Evolutionary conservation across 2,329 filamentous ascomycete species (phyloP), one percentile per base, ranked within the genome.

Genomic region (Sporothrix pseudoabietina): DNA sequence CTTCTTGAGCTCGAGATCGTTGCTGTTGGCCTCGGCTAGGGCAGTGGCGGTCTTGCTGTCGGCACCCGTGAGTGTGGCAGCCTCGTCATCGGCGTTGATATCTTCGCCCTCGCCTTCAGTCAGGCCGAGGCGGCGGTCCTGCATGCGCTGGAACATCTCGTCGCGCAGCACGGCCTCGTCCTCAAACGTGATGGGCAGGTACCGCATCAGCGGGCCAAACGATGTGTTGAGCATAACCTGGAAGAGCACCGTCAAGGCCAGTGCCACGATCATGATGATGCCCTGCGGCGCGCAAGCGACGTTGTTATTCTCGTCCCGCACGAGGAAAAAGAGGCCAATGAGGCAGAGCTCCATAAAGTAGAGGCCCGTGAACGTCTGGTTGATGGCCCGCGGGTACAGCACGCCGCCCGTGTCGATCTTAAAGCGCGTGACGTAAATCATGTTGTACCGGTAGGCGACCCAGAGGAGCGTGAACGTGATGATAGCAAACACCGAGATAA

Each of bases 361-460:
- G 0, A 99, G 84, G 0, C 96, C 96, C 0, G 94, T 96, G 79
- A 99, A 98, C 0, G 96, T 92, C 80, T 98, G 95, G 79, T 98
- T 98, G 82, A 98, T 92, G 0, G 96, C 96, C 49, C 91, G 89
- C 0, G 96, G 96, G 78, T 97, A 99, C 70, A 98, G 84, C 1
- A 98, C 87, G 59, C 96, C 96, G 55, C 96, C 96, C 0, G 95
- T 99, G 81, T 99, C 96, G 74, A 92, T 90, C 76, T 91, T 89
- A 81, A 97, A 97, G 71, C 94, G 92, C 35, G 90, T 97, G 74
- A 99, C 94, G 78, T 98, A 99, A 26, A 99, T 87, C 84, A 97
- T 97, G 77, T 95, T 95, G 82, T 98, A 98, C n/a, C 95, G 90
- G 80, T 98, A 94, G 0, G 96, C 95, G 61, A 98, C 86, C 94